A percentile compares a stretch with the other conserved stretches of the same genome.
These are phyloP conservation scores for Dalbergia cochinchinensis DNA, from an alignment of 306 rosid genomes.

Conservation along the genomic window DNA sequence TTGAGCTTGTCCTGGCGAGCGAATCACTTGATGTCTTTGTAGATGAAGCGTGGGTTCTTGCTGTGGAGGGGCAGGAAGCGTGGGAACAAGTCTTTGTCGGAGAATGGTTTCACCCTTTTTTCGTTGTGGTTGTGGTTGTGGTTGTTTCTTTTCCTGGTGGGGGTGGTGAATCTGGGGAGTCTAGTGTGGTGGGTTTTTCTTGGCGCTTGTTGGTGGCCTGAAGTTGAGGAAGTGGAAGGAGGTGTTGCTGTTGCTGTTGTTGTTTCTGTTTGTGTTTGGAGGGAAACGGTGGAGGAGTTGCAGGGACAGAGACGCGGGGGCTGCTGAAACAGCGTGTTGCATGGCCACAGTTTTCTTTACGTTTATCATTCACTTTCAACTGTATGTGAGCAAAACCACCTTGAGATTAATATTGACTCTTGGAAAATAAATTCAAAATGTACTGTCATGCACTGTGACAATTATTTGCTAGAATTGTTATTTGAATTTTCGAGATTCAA, in stretches of 20 bases:
- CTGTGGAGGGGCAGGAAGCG: slow-evolving; percentile 73
- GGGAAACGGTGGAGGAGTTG: slow-evolving; percentile 50
- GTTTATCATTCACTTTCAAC: too few species aligned
- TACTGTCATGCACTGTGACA: too few species aligned
- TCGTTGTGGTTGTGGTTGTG: background rate
- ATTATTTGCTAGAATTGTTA: too few species aligned
- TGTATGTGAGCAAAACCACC: too few species aligned
- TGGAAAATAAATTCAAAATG: too few species aligned
- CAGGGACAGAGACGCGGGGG: slow-evolving; percentile 34
- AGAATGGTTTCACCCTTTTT: slow-evolving; percentile 39
- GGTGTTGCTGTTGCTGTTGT: background rate
- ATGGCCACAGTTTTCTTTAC: background rate
- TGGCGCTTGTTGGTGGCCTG: background rate
- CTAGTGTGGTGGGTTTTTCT: slow-evolving; percentile 20
- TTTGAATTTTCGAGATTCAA: too few species aligned
- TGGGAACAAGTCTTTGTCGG: slow-evolving; percentile 69
- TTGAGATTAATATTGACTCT: too few species aligned
- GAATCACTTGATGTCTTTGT: slow-evolving; percentile 63
- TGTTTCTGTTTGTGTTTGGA: slow-evolving; percentile 24
- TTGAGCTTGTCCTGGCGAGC: slow-evolving; percentile 62
- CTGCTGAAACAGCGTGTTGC: slow-evolving; percentile 49
- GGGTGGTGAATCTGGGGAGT: slow-evolving; percentile 6
- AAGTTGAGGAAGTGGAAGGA: background rate
- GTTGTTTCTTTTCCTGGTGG: background rate
- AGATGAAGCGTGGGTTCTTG: slow-evolving; percentile 71